Conservation (phyloP, 2,329 filamentous ascomycete species). For the Thielaviopsis euricoi region DNA sequence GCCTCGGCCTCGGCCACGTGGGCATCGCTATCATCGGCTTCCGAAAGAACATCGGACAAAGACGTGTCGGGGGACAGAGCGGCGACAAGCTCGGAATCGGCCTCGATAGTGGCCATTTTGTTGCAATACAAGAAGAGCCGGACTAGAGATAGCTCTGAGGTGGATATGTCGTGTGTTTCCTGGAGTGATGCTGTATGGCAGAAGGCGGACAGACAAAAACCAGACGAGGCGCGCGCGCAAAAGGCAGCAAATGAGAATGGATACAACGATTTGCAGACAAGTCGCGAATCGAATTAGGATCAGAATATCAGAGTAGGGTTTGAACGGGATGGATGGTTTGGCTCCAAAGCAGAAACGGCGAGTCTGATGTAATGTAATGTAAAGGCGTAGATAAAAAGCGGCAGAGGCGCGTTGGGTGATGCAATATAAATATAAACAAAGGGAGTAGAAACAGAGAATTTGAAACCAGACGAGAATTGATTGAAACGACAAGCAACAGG, state of each 20-base stretch:
- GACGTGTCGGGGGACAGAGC: constrained; percentile 1
- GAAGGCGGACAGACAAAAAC: no score
- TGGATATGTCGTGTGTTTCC: no score
- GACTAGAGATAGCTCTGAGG: no score
- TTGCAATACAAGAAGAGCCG: neutral
- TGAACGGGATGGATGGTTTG: neutral
- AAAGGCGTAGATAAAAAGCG: no score
- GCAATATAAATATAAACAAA: no score
- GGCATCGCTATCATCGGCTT: constrained; percentile 21
- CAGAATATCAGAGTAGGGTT: neutral
- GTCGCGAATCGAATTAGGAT: neutral
- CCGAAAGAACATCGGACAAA: constrained; percentile 13
- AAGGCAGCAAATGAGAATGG: neutral
- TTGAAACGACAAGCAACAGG: neutral
- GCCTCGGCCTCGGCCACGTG: neutral
- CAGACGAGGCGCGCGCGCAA: no score
- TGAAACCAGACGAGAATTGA: neutral
- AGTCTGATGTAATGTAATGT: no score
- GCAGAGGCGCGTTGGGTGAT: no score
- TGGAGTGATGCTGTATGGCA: no score
- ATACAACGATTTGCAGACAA: neutral
- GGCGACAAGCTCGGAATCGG: neutral
- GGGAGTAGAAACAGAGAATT: no score
- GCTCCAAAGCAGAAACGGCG: neutral
- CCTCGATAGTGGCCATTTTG: constrained; percentile 6